These are phyloP conservation scores for Phytophthora aleatoria DNA, from an alignment of 352 stramenopile species.

Conservation along the genomic window DNA sequence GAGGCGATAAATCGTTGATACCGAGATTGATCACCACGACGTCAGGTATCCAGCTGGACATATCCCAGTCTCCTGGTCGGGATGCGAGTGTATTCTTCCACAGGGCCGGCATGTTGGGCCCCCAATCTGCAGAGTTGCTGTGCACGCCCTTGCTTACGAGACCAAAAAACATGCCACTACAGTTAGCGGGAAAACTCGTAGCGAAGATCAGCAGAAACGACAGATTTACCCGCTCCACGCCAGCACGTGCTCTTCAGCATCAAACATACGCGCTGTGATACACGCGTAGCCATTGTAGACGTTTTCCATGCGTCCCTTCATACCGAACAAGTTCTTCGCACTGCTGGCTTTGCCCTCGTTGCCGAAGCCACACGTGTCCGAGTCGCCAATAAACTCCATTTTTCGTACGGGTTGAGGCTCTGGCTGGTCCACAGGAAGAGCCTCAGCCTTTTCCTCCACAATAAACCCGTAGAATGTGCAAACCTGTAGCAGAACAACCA, in stretches of 20 bases:
- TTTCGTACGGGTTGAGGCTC: conserved; percentile 46
- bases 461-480: conserved; percentile 91
- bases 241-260: conserved; percentile 84
- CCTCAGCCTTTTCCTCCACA: conserved; percentile 65
- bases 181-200: conserved; percentile 1
- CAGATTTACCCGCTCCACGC: conserved; percentile 77
- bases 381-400: conserved; percentile 89
- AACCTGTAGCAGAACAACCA: conserved; percentile 40
- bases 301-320: conserved; percentile 90
- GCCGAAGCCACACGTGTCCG: conserved; percentile 84
- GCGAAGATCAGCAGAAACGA: not conserved
- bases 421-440: conserved; percentile 53
- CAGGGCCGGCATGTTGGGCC: conserved; percentile 75
- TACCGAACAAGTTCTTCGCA: conserved; percentile 78
- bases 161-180: not conserved
- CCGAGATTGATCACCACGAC: conserved; percentile 88
- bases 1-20: conserved; percentile 85
- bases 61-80: conserved; percentile 68
- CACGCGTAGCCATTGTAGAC: conserved; percentile 88
- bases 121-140: conserved; percentile 86
- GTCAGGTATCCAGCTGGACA: conserved; percentile 77
- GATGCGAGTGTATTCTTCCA: conserved; percentile 90
- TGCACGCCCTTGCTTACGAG: conserved; percentile 78
- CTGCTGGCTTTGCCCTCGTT: conserved; percentile 82
- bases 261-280: conserved; percentile 85